Evolutionary conservation across 139 green algal species (phyloP).

Genomic region (Coelastrella sp.): DNA sequence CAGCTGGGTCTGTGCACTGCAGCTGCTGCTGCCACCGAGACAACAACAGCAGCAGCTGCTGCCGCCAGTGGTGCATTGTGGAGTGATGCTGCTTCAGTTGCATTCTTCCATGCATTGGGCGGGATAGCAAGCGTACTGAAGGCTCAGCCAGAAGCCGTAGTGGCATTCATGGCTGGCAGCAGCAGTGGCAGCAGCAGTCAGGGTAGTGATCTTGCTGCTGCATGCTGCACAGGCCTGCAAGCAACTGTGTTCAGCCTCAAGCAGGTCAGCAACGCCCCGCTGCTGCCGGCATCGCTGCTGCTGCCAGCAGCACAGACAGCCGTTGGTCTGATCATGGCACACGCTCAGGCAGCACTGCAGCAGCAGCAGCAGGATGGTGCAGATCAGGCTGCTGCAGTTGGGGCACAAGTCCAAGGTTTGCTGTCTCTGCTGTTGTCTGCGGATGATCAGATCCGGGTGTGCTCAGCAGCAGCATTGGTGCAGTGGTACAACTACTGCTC

Average conservation of each 20-base stretch:
- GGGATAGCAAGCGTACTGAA: not conserved
- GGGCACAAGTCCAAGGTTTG: not conserved
- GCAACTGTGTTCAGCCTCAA: slow-evolving; percentile 12
- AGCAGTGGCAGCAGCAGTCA: not conserved
- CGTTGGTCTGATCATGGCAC: not conserved
- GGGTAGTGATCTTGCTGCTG: not conserved
- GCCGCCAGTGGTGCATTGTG: not conserved
- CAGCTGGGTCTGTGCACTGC: not conserved
- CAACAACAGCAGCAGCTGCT: not conserved
- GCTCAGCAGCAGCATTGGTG: slow-evolving; percentile 20
- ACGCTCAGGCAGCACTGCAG: not conserved
- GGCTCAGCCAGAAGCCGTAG: slow-evolving; percentile 9
- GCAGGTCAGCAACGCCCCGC: not conserved
- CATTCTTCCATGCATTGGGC: slow-evolving; percentile 21
- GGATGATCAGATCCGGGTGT: slow-evolving; percentile 13
- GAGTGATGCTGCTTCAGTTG: slow-evolving; percentile 4
- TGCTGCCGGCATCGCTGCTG: slow-evolving; percentile 21
- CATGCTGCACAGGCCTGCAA: not conserved
- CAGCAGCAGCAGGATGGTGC: slow-evolving; percentile 25
- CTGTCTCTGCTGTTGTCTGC: not conserved
- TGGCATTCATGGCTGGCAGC: slow-evolving; percentile 2
- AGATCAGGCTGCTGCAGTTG: not conserved
- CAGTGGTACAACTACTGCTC: not conserved
- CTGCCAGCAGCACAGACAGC: not conserved
- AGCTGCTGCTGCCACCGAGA: not conserved